A percentile compares a stretch with the other conserved stretches of the same genome.
Evolutionary conservation across 2,329 filamentous ascomycete genomes (phyloP).

Genomic region (Exophiala dermatitidis): DNA sequence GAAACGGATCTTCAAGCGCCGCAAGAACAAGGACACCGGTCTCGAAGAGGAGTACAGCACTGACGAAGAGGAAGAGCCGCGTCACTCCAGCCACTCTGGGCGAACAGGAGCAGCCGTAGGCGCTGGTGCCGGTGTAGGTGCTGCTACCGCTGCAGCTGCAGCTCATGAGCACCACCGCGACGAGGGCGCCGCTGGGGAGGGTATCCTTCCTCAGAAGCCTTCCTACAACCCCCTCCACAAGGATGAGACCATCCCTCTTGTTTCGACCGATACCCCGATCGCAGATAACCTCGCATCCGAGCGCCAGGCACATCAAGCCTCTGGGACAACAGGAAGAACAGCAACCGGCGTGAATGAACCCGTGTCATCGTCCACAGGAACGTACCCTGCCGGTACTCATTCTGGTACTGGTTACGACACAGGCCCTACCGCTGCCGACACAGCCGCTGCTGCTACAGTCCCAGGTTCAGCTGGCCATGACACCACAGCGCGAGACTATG

Average conservation of each 20-base stretch:
- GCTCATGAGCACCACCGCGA: conserved; percentile 1
- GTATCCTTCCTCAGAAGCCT: conserved; percentile 16
- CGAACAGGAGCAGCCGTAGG: conserved; percentile 6
- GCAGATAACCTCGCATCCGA: background rate
- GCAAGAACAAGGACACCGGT: conserved; percentile 27
- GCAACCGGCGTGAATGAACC: too few species aligned
- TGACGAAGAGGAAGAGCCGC: conserved; percentile 19
- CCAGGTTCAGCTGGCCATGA: too few species aligned
- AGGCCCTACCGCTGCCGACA: background rate
- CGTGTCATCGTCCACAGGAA: too few species aligned
- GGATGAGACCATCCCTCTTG: background rate
- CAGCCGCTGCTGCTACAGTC: background rate
- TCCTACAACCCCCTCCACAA: conserved; percentile 23
- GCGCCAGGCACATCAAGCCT: background rate
- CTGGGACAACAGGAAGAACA: background rate
- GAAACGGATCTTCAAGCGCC: conserved; percentile 26
- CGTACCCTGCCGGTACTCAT: too few species aligned
- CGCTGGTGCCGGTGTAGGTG: conserved; percentile 1
- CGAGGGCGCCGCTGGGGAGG: conserved; percentile 3
- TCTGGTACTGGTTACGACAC: background rate
- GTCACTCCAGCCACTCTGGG: conserved; percentile 4
- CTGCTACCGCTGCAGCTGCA: conserved; percentile 3
- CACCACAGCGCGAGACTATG: background rate
- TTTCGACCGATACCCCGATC: background rate
- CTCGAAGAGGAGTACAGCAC: conserved; percentile 25